These are phyloP conservation scores for Trichoderma sp. DNA, from an alignment of 2,329 filamentous ascomycete species.

Conservation along the genomic window DNA sequence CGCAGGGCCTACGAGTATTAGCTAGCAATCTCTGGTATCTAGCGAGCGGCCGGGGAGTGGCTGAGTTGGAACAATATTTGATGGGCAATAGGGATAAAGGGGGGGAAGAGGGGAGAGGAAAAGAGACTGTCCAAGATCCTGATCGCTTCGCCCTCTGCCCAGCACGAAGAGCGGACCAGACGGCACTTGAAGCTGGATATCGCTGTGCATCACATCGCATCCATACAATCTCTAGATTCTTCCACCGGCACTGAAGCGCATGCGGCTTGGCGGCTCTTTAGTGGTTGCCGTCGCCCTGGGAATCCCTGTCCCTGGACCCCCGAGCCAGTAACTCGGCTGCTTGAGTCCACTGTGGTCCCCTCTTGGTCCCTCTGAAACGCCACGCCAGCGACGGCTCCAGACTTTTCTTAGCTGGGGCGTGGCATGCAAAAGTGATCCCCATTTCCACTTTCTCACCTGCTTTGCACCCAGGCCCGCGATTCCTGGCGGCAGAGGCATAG, in stretches of 20 bases:
- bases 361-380: slow-evolving; percentile 7
- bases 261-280: slow-evolving; percentile 6
- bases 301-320: slow-evolving; percentile 4
- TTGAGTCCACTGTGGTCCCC: background rate
- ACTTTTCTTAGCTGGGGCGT: background rate
- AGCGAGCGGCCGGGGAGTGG: background rate
- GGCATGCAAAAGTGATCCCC: background rate
- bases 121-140: background rate
- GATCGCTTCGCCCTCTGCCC: background rate
- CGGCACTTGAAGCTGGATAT: background rate
- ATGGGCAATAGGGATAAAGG: background rate
- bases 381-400: slow-evolving; percentile 7
- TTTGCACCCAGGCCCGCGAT: background rate
- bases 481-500: slow-evolving; percentile 1
- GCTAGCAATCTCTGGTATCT: background rate
- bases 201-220: background rate
- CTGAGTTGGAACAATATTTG: background rate
- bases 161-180: background rate
- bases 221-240: background rate
- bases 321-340: background rate
- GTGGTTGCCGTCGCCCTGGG: slow-evolving; percentile 12
- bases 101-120: background rate
- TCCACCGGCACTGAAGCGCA: slow-evolving; percentile 12
- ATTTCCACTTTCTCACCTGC: slow-evolving; percentile 12
- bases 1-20: background rate